phyloP scores from a whole-genome alignment of 805 yeast species.

The Wickerhamomyces sydowiorum region DNA sequence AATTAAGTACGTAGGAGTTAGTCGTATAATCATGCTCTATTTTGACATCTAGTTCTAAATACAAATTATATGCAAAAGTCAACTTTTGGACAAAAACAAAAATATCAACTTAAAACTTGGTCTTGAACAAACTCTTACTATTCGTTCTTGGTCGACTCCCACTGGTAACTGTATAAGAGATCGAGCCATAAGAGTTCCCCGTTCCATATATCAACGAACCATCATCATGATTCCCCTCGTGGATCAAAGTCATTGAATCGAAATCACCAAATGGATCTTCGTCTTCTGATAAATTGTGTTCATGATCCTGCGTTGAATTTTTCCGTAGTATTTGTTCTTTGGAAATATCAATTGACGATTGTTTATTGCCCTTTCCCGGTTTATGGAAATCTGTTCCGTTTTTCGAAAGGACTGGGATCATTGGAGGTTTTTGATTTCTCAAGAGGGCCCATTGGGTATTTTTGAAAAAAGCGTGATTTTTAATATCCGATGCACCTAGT shows the following conservation, averaged over 20 bases:
- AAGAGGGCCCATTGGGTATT: slow-evolving; percentile 92
- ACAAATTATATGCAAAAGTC: no score
- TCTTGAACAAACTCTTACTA: slow-evolving; percentile 27
- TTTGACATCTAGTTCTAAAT: no score
- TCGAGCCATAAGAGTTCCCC: slow-evolving; percentile 34
- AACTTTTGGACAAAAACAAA: no score
- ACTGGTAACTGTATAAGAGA: slow-evolving; percentile 33
- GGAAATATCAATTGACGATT: slow-evolving; percentile 23
- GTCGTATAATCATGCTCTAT: no score
- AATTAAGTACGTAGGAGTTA: no score
- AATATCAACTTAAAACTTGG: slow-evolving; percentile 13
- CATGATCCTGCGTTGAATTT: slow-evolving; percentile 8
- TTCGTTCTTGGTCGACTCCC: slow-evolving; percentile 32
- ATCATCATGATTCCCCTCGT: slow-evolving; percentile 50
- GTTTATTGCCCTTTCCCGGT: slow-evolving; percentile 13
- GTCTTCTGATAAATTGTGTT: slow-evolving; percentile 41
- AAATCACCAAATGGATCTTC: slow-evolving; percentile 81
- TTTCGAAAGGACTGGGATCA: slow-evolving; percentile 75
- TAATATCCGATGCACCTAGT: slow-evolving; percentile 93
- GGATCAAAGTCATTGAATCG: slow-evolving; percentile 81
- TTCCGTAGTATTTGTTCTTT: slow-evolving; percentile 18
- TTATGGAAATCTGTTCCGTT: slow-evolving; percentile 46
- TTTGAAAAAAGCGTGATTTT: slow-evolving; percentile 87
- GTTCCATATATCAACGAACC: slow-evolving; percentile 44
- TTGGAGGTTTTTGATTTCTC: slow-evolving; percentile 91